Evolutionary conservation across 1,284 basidiomycete species (phyloP).

Genomic region (Puccinia sorghi): DNA sequence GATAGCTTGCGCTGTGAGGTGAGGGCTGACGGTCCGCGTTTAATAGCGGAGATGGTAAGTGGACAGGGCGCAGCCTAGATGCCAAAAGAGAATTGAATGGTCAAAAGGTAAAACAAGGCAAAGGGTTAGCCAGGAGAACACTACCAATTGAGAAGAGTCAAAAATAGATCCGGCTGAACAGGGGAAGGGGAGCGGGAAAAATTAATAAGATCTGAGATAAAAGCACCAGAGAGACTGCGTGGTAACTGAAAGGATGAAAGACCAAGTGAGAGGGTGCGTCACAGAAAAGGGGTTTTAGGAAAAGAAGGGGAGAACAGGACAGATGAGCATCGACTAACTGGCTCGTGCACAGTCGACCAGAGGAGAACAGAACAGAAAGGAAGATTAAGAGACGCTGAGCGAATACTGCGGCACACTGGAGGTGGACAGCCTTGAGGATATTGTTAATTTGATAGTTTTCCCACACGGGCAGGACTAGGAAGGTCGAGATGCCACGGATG

Average conservation of each 20-base stretch:
- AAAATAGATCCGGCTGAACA: not conserved
- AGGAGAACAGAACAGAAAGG: slow-evolving; percentile 3
- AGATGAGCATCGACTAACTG: not conserved
- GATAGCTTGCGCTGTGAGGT: not conserved
- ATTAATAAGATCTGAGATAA: slow-evolving; percentile 7
- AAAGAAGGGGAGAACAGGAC: not conserved
- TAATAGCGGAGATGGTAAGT: slow-evolving; percentile 13
- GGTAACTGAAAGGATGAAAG: not conserved
- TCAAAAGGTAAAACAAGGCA: not conserved
- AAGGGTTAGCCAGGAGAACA: slow-evolving; percentile 26
- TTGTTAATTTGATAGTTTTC: too few species aligned
- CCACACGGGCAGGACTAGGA: not conserved
- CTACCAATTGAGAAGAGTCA: not conserved
- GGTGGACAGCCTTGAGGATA: not conserved
- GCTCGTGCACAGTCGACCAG: not conserved
- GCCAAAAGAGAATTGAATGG: not conserved
- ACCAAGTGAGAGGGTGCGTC: not conserved
- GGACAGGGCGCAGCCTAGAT: slow-evolving; percentile 10
- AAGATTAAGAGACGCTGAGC: not conserved
- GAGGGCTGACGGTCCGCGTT: not conserved
- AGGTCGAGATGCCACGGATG: not conserved
- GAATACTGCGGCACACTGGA: not conserved
- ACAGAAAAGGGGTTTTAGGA: not conserved
- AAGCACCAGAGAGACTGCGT: not conserved
- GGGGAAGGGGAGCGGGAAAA: slow-evolving; percentile 1